phyloP scores from a whole-genome alignment of 768 basidiomycete genomes.

The Dioszegia aurantiaca region DNA sequence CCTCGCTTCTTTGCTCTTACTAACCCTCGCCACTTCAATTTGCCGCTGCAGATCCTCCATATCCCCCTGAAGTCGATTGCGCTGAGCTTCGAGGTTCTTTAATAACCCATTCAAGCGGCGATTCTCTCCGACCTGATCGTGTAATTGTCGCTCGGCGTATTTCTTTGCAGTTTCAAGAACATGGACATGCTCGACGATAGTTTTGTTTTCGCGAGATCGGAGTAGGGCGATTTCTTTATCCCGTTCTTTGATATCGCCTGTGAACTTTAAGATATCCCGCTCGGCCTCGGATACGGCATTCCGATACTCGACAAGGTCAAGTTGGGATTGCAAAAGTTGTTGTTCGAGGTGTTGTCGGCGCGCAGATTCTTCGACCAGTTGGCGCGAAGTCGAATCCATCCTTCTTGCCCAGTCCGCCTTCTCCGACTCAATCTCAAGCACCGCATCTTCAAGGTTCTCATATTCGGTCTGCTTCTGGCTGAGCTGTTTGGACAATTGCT shows the following conservation, averaged over 20 bases:
- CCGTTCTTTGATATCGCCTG: slow-evolving; percentile 72
- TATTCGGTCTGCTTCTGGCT: slow-evolving; percentile 68
- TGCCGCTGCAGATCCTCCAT: slow-evolving; percentile 76
- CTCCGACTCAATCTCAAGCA: slow-evolving; percentile 78
- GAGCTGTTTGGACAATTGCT: slow-evolving; percentile 80
- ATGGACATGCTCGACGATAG: slow-evolving; percentile 96
- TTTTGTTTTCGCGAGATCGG: slow-evolving; percentile 79
- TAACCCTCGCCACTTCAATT: slow-evolving; percentile 57
- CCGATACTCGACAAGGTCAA: slow-evolving; percentile 65
- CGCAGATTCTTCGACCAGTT: slow-evolving; percentile 69
- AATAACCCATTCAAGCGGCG: slow-evolving; percentile 71
- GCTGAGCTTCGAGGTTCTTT: slow-evolving; percentile 80
- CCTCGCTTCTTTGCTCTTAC: slow-evolving; percentile 34
- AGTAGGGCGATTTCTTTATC: slow-evolving; percentile 86
- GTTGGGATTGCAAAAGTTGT: slow-evolving; percentile 56
- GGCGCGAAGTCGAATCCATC: slow-evolving; percentile 66
- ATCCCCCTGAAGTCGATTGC: slow-evolving; percentile 69
- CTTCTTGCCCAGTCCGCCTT: slow-evolving; percentile 71
- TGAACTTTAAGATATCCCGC: slow-evolving; percentile 72
- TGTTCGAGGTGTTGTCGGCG: slow-evolving; percentile 77
- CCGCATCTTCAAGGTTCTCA: slow-evolving; percentile 81
- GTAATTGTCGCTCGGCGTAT: slow-evolving; percentile 85
- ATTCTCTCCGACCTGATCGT: slow-evolving; percentile 73
- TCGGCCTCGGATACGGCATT: slow-evolving; percentile 70
- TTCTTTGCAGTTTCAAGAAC: slow-evolving; percentile 94